Conservation (phyloP, 1,139 yeast genomes). For the Zygoascus sp. region DNA sequence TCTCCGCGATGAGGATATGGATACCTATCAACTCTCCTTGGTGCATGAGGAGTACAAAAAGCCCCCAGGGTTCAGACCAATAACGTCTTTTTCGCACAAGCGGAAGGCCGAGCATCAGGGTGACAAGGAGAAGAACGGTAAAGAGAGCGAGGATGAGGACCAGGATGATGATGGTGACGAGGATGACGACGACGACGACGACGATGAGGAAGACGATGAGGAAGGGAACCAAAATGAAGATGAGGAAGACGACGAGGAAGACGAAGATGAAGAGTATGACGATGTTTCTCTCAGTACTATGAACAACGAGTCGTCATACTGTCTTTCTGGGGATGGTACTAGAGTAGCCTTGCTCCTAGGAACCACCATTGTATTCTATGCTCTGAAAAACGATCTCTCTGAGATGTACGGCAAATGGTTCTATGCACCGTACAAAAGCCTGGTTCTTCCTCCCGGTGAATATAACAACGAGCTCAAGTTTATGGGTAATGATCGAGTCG, state of each 20-base stretch:
- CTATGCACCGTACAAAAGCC: constrained; percentile 5
- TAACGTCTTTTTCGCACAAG: constrained; percentile 1
- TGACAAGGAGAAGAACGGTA: constrained; percentile 1
- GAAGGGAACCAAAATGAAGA: constrained; percentile 1
- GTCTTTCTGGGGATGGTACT: constrained; percentile 5
- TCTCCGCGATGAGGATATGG: constrained; percentile 1
- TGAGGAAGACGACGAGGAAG: constrained; percentile 4
- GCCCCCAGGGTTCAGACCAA: constrained; percentile 6
- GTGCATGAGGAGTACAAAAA: constrained; percentile 2
- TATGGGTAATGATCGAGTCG: constrained; percentile 6
- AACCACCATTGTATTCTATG: neutral
- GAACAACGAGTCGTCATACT: constrained; percentile 4
- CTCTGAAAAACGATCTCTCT: neutral
- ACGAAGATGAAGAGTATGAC: constrained; percentile 1
- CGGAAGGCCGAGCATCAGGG: constrained; percentile 6
- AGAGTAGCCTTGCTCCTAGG: constrained; percentile 8
- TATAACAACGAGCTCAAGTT: constrained; percentile 2
- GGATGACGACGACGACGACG: constrained; percentile 11
- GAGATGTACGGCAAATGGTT: constrained; percentile 12
- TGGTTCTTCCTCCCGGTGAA: neutral
- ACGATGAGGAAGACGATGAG: constrained; percentile 1
- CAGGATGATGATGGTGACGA: constrained; percentile 12
- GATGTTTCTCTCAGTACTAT: constrained; percentile 4
- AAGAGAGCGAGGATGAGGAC: constrained; percentile 1
- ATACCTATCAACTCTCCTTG: constrained; percentile 5